phyloP scores from a whole-genome alignment of 2,329 filamentous ascomycete genomes.

The Dendrostoma leiphaemia region DNA sequence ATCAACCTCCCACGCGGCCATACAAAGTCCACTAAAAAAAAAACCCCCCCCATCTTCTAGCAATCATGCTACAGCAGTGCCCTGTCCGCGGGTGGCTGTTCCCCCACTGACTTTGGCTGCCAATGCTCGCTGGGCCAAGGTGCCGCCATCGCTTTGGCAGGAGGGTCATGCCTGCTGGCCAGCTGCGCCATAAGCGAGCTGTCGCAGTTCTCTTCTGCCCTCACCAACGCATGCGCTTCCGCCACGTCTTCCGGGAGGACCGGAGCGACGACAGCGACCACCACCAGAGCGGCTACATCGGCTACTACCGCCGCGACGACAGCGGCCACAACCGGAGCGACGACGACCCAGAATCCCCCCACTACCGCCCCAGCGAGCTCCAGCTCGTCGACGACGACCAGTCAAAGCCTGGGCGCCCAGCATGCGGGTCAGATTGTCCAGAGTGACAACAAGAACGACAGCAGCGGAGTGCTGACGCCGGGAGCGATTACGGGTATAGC shows the following conservation, averaged over 20 bases:
- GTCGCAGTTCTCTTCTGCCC: not conserved
- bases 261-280: too few relatives aligned
- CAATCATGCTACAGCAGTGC: slow-evolving; percentile 2
- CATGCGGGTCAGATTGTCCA: too few relatives aligned
- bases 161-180: slow-evolving; percentile 3
- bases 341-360: not conserved
- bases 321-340: not conserved
- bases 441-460: too few relatives aligned
- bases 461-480: not conserved
- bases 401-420: too few relatives aligned
- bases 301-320: not conserved
- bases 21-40: too few relatives aligned
- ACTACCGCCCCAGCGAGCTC: not conserved
- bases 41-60: not conserved
- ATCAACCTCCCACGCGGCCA: too few relatives aligned
- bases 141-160: slow-evolving; percentile 3
- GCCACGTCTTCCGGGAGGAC: too few relatives aligned
- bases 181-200: slow-evolving; percentile 1
- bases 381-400: too few relatives aligned
- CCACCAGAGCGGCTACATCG: too few relatives aligned
- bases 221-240: not conserved
- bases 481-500: slow-evolving; percentile 7
- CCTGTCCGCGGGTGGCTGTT: not conserved
- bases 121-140: not conserved
- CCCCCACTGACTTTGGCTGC: not conserved